phyloP scores from a whole-genome alignment of 2,329 filamentous ascomycete genomes.

The Dactylellina drechsleri region DNA sequence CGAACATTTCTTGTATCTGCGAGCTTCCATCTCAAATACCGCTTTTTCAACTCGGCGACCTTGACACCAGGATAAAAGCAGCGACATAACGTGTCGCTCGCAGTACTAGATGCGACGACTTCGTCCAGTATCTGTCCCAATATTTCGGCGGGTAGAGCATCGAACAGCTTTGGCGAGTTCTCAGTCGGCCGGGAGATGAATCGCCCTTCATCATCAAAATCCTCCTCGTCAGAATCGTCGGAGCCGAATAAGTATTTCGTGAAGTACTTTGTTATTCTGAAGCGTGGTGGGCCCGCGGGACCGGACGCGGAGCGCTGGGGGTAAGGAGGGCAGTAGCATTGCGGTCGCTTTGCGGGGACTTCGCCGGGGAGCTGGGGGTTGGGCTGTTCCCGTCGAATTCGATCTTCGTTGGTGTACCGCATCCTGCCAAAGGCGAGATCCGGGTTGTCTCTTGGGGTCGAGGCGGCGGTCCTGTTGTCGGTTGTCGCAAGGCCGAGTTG shows the following conservation, averaged over 20 bases:
- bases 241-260: slow-evolving; percentile 52
- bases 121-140: slow-evolving; percentile 51
- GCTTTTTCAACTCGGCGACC: slow-evolving; percentile 42
- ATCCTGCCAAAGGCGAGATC: slow-evolving; percentile 21
- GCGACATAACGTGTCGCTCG: slow-evolving; percentile 47
- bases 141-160: slow-evolving; percentile 38
- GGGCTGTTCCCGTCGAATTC: slow-evolving; percentile 44
- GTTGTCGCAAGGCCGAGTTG: slow-evolving; percentile 27
- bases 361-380: slow-evolving; percentile 53
- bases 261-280: slow-evolving; percentile 53
- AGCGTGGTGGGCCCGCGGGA: slow-evolving; percentile 30
- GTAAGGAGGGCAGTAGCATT: slow-evolving; percentile 52
- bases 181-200: slow-evolving; percentile 51
- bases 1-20: slow-evolving; percentile 38
- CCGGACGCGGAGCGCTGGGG: slow-evolving; percentile 44
- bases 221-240: slow-evolving; percentile 53
- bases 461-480: slow-evolving; percentile 14
- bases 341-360: slow-evolving; percentile 48
- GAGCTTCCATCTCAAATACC: slow-evolving; percentile 46
- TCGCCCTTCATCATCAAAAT: slow-evolving; percentile 48
- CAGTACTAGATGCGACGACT: slow-evolving; percentile 32
- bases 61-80: slow-evolving; percentile 52
- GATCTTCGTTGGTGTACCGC: slow-evolving; percentile 50
- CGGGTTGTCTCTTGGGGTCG: slow-evolving; percentile 24
- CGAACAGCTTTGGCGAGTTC: slow-evolving; percentile 43